phyloP scores from a whole-genome alignment of 495 filamentous ascomycete species.

The Penicillium lagena region DNA sequence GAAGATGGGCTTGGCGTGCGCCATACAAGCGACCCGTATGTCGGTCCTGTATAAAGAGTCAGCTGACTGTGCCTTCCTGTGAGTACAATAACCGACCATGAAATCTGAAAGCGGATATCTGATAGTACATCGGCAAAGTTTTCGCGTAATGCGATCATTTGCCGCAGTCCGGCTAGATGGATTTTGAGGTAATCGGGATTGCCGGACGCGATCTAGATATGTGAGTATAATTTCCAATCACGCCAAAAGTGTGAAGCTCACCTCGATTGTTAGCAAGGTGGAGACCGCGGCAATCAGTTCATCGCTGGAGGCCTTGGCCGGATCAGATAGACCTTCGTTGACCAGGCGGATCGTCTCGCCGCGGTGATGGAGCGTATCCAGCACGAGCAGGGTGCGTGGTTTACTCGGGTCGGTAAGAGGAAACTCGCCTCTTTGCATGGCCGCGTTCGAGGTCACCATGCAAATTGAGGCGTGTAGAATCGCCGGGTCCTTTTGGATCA shows the following conservation, averaged over 20 bases:
- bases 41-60: slow-evolving; percentile 30
- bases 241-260: slow-evolving; percentile 9
- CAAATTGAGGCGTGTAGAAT: slow-evolving; percentile 38
- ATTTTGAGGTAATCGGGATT: slow-evolving; percentile 41
- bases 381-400: slow-evolving; percentile 26
- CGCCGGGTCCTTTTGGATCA: slow-evolving; percentile 35
- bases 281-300: slow-evolving; percentile 41
- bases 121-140: slow-evolving; percentile 36
- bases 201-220: slow-evolving; percentile 33
- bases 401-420: slow-evolving; percentile 31
- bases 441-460: slow-evolving; percentile 35
- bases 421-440: slow-evolving; percentile 31
- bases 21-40: slow-evolving; percentile 41
- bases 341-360: slow-evolving; percentile 43
- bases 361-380: slow-evolving; percentile 39
- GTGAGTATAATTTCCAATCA: slow-evolving; percentile 6
- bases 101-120: slow-evolving; percentile 39
- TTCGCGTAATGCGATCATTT: slow-evolving; percentile 40
- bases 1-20: slow-evolving; percentile 39
- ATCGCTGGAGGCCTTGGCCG: slow-evolving; percentile 38
- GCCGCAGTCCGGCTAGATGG: slow-evolving; percentile 39
- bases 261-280: slow-evolving; percentile 40
- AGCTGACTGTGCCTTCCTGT: not conserved
- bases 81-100: slow-evolving; percentile 25
- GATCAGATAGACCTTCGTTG: slow-evolving; percentile 37